Evolutionary conservation across 2,329 filamentous ascomycete genomes (phyloP).

Genomic region (Colletotrichum sp.): DNA sequence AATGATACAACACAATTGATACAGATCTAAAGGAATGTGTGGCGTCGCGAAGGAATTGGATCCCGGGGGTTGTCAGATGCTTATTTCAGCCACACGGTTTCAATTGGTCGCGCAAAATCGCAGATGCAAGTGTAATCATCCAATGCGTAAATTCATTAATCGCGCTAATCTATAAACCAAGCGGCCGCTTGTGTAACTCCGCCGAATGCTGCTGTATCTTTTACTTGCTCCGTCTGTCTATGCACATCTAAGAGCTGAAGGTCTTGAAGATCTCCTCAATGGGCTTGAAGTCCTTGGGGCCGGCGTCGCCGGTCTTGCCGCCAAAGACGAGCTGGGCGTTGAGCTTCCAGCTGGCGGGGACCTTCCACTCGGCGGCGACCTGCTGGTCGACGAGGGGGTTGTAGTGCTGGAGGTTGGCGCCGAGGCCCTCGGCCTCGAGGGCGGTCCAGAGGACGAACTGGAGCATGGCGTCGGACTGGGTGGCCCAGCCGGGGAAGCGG

Average conservation of each 20-base stretch:
- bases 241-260: slow-evolving; percentile 54
- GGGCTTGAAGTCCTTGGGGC: slow-evolving; percentile 68
- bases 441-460: slow-evolving; percentile 83
- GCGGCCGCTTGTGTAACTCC: not conserved
- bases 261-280: slow-evolving; percentile 72
- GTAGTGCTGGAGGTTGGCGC: slow-evolving; percentile 92
- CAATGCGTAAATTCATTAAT: slow-evolving; percentile 15
- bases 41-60: not conserved
- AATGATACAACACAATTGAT: not conserved
- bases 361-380: slow-evolving; percentile 70
- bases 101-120: not conserved
- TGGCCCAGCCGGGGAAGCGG: slow-evolving; percentile 78
- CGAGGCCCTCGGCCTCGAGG: slow-evolving; percentile 82
- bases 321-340: slow-evolving; percentile 88
- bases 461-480: slow-evolving; percentile 81
- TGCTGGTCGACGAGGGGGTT: slow-evolving; percentile 82
- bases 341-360: slow-evolving; percentile 77
- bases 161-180: not conserved
- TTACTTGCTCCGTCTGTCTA: not conserved
- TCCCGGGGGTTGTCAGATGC: not conserved
- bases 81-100: not conserved
- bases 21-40: not conserved
- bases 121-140: not conserved
- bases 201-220: not conserved
- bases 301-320: slow-evolving; percentile 58